These are phyloP conservation scores for Flammula alnicola DNA, from an alignment of 1,284 basidiomycete species.

Conservation along the genomic window DNA sequence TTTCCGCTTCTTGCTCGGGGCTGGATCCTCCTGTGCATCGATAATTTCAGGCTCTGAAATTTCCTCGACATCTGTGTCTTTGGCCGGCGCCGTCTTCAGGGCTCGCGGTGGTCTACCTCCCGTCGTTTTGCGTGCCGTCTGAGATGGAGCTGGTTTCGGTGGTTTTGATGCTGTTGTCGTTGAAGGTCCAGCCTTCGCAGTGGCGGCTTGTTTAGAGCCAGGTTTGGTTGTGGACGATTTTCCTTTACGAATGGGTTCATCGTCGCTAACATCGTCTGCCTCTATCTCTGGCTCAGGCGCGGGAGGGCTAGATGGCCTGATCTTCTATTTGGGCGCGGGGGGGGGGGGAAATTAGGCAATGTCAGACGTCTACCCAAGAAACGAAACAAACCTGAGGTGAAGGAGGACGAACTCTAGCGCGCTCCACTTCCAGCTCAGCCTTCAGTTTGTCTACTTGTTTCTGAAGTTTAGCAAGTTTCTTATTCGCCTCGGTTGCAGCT, in stretches of 20 bases:
- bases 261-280: constrained; percentile 8
- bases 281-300: background rate
- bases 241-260: constrained; percentile 2
- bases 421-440: constrained; percentile 43
- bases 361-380: background rate
- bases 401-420: constrained; percentile 31
- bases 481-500: constrained; percentile 39
- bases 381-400: constrained; percentile 23
- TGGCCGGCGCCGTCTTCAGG: constrained; percentile 2
- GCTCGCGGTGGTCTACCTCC: constrained; percentile 15
- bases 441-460: constrained; percentile 48
- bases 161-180: background rate
- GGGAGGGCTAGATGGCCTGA: background rate
- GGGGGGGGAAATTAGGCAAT: too few species aligned
- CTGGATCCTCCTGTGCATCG: constrained; percentile 3
- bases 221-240: constrained; percentile 10
- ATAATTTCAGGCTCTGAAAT: constrained; percentile 11
- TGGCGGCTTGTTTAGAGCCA: background rate
- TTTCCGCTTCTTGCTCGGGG: constrained; percentile 22
- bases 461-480: constrained; percentile 40
- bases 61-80: constrained; percentile 12
- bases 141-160: background rate
- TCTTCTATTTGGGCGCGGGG: background rate
- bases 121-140: constrained; percentile 22
- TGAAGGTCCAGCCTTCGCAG: constrained; percentile 14